Conservation (phyloP, 805 yeast genomes). For the Cyberlindnera sargentensis region DNA sequence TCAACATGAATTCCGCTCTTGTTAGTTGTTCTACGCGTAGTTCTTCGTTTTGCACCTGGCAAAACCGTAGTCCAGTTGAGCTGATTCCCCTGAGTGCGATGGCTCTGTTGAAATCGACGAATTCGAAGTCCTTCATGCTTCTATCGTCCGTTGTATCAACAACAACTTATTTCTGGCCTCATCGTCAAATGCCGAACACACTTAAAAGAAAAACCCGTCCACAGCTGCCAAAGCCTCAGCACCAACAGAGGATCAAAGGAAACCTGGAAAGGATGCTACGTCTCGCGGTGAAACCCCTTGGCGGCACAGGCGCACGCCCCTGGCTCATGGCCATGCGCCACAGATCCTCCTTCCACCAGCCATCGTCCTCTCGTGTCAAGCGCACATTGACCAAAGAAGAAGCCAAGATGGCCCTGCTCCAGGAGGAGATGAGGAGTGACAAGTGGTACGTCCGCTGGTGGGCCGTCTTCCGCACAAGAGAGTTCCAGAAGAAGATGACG, state of each 20-base stretch:
- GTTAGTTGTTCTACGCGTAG: conserved; percentile 2
- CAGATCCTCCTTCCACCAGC: conserved; percentile 16
- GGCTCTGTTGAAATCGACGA: conserved; percentile 7
- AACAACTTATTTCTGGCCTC: too few relatives aligned
- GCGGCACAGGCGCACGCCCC: too few relatives aligned
- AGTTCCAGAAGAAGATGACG: conserved; percentile 57
- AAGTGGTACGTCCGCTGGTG: conserved; percentile 41
- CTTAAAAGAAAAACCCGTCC: too few relatives aligned
- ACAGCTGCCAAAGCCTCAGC: too few relatives aligned
- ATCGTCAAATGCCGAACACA: too few relatives aligned
- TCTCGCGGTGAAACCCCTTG: not conserved
- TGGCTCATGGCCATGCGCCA: too few relatives aligned
- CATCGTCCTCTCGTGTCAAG: conserved; percentile 16
- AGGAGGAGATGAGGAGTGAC: conserved; percentile 28
- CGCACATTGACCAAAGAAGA: conserved; percentile 26
- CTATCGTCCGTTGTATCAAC: not conserved
- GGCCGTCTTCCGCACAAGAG: conserved; percentile 44
- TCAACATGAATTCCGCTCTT: conserved; percentile 2
- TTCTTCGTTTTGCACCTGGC: conserved; percentile 6
- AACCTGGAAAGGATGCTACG: not conserved
- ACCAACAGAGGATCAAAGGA: not conserved
- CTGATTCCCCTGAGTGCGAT: conserved; percentile 4
- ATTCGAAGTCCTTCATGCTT: not conserved
- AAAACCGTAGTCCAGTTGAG: not conserved
- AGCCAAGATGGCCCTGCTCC: conserved; percentile 25